Conservation (phyloP, 352 stramenopile species). For the Phytophthora citricola region DNA sequence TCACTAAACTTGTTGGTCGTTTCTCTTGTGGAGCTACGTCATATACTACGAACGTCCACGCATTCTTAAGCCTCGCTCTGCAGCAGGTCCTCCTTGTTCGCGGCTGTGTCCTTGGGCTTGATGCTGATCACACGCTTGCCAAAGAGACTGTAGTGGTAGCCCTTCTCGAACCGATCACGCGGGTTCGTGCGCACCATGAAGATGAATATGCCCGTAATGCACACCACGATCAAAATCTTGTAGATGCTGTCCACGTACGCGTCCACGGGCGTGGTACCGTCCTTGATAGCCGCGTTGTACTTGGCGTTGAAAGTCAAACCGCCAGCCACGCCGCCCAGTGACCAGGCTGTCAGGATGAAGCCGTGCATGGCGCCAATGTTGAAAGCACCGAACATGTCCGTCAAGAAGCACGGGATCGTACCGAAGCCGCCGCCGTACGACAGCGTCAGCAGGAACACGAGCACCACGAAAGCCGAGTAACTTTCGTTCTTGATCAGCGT, state of each 20-base stretch:
- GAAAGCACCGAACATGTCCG: conserved; percentile 86
- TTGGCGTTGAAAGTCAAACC: conserved; percentile 74
- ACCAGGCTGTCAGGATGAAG: conserved; percentile 80
- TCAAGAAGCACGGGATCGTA: conserved; percentile 79
- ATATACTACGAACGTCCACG: neutral
- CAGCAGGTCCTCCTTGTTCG: conserved; percentile 34
- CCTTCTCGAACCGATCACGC: conserved; percentile 67
- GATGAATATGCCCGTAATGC: conserved; percentile 64
- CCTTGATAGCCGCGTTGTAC: conserved; percentile 49
- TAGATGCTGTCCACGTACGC: conserved; percentile 80
- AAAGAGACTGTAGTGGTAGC: conserved; percentile 76
- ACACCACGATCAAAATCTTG: conserved; percentile 75
- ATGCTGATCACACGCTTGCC: conserved; percentile 72
- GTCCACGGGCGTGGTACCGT: conserved; percentile 45
- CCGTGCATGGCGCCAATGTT: conserved; percentile 88
- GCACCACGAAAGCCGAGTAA: conserved; percentile 59
- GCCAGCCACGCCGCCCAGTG: conserved; percentile 70
- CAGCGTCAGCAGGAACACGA: conserved; percentile 74
- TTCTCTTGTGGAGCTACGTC: neutral
- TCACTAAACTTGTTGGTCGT: conserved; percentile 1
- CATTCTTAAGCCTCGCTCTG: conserved; percentile 25
- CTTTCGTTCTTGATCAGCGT: conserved; percentile 61
- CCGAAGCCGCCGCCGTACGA: conserved; percentile 80
- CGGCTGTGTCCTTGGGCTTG: conserved; percentile 47
- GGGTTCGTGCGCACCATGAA: conserved; percentile 80